Evolutionary conservation across 83 land plant genomes (phyloP).

Genomic region (Picea abies): DNA sequence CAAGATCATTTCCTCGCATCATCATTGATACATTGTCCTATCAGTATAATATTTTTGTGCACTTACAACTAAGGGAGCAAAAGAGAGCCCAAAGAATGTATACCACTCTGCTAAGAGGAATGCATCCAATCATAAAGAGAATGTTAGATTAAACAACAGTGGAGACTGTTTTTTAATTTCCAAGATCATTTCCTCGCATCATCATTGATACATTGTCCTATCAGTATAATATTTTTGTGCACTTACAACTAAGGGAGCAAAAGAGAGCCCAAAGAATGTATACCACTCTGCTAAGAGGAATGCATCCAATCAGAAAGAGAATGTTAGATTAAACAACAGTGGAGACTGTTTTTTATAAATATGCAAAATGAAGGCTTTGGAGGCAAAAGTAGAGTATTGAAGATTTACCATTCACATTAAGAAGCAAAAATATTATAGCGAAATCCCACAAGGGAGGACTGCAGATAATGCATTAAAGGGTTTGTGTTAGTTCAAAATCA

Average conservation of each 20-base stretch:
- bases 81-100: slow-evolving; percentile 47
- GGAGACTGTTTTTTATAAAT: no score
- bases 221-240: background rate
- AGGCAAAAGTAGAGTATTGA: background rate
- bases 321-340: background rate
- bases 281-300: slow-evolving; percentile 39
- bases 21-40: background rate
- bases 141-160: background rate
- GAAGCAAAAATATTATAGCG: slow-evolving; percentile 47
- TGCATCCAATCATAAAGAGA: background rate
- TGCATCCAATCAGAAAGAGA: background rate
- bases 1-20: background rate
- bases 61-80: slow-evolving; percentile 59
- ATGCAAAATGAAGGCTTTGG: background rate
- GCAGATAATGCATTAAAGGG: slow-evolving; percentile 11
- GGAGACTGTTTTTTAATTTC: background rate
- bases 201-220: background rate
- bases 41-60: background rate
- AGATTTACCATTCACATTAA: slow-evolving; percentile 57
- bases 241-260: slow-evolving; percentile 59
- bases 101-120: slow-evolving; percentile 39
- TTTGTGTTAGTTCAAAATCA: background rate
- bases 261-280: slow-evolving; percentile 47
- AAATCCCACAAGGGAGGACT: slow-evolving; percentile 59
- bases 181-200: background rate